phyloP scores from a whole-genome alignment of 1,284 basidiomycete genomes.

The Puccinia novopanici region DNA sequence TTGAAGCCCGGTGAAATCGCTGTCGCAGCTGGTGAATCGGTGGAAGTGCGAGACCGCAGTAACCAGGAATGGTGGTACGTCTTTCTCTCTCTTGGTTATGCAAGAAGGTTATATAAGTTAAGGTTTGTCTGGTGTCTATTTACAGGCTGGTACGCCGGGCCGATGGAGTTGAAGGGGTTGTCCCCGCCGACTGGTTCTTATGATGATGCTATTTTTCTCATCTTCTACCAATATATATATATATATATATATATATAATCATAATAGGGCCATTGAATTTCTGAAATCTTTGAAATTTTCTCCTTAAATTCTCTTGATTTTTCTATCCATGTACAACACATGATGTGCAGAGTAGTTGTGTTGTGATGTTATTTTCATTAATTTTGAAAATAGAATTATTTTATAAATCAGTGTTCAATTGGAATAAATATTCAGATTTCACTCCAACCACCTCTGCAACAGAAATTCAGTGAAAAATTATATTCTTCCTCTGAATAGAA shows the following conservation, averaged over 20 bases:
- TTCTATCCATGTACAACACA: too few relatives aligned
- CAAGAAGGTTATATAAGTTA: neutral
- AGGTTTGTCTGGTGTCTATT: neutral
- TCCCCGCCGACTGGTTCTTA: conserved; percentile 50
- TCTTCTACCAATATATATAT: neutral
- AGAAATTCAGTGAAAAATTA: too few relatives aligned
- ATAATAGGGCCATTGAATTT: too few relatives aligned
- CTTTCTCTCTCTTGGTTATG: neutral
- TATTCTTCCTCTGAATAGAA: too few relatives aligned
- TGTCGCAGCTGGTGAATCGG: conserved; percentile 41
- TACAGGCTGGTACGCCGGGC: conserved; percentile 40
- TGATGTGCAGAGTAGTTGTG: too few relatives aligned
- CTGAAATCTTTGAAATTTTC: too few relatives aligned
- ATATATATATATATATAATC: conserved; percentile 9
- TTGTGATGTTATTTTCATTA: too few relatives aligned
- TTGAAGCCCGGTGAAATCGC: conserved; percentile 48
- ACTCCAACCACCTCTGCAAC: too few relatives aligned
- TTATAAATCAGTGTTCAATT: too few relatives aligned
- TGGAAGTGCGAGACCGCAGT: conserved; percentile 40
- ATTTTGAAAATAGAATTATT: too few relatives aligned
- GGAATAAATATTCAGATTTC: too few relatives aligned
- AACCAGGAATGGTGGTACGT: conserved; percentile 50
- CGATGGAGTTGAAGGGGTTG: conserved; percentile 44
- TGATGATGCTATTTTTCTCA: neutral
- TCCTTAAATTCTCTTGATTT: too few relatives aligned